Conservation (phyloP, 305 asterid genomes). For the Ajuga reptans region DNA sequence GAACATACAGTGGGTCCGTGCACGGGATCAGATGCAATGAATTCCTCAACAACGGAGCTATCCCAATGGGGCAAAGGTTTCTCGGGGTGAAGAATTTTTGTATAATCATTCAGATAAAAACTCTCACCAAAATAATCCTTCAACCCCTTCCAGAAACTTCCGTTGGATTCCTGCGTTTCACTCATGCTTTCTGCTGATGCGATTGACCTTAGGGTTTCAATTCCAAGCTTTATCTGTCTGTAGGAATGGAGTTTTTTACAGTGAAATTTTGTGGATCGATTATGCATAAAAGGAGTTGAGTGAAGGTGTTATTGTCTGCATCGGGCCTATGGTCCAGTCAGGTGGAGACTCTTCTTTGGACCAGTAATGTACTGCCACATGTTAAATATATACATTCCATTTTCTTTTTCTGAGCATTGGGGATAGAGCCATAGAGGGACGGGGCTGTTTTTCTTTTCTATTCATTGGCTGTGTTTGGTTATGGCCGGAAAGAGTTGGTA, state of each 20-base stretch:
- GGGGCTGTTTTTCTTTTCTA: too few species aligned
- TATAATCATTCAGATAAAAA: constrained; percentile 48
- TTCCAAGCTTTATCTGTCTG: not conserved
- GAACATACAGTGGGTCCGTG: constrained; percentile 67
- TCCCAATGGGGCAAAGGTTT: constrained; percentile 76
- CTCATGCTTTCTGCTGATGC: constrained; percentile 20
- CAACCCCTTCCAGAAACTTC: constrained; percentile 47
- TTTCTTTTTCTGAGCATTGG: too few species aligned
- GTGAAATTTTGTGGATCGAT: not conserved
- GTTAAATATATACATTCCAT: not conserved
- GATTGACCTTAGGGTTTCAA: constrained; percentile 3
- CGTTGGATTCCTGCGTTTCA: constrained; percentile 29
- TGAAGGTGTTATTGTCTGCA: not conserved
- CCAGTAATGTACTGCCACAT: not conserved
- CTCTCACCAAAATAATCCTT: constrained; percentile 66
- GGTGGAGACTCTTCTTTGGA: not conserved
- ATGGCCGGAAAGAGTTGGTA: too few species aligned
- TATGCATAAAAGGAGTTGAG: not conserved
- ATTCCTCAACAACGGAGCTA: constrained; percentile 64
- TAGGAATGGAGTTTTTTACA: not conserved
- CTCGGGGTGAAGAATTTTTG: constrained; percentile 55
- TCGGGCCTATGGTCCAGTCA: not conserved
- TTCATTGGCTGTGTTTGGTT: too few species aligned
- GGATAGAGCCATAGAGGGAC: too few species aligned
- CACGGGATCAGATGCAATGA: constrained; percentile 69